Evolutionary conservation across 331 rosid species (phyloP), one percentile per base, ranked within the genome.

Genomic region (Pyrus hybrid): DNA sequence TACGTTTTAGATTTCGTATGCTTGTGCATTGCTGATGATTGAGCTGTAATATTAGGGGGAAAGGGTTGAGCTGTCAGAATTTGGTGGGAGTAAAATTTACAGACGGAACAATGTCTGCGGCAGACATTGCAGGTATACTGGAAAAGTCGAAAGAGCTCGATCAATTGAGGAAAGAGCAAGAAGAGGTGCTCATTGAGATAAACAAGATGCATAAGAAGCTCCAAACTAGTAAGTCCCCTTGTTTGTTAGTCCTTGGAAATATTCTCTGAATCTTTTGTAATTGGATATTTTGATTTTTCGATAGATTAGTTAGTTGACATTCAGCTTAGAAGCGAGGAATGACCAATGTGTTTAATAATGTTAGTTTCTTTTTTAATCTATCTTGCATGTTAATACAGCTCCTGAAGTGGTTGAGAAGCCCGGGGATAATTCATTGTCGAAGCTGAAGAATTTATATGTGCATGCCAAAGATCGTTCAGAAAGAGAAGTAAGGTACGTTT

Each of bases 341-440:
- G 69, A 22, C 53, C 47, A 62, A 56, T 51, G 13, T n/a, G 22
- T 28, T 70, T 51, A 29, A 30, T 30, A 9, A 30, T 64, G 10
- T 18, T 56, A 6, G 1, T 56, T 58, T 25, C 23, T 74, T 73
- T 68, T 69, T 70, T 68, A 61, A 49, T 83, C 64, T 67, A 72
- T 73, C 53, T 61, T 68, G 77, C 62, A 25, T 76, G 68, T 65
- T 7, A 4, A 29, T 82, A 88, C 86, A 92, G 99, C 92, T 87
- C 99, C 99, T 26, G 97, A 92, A 83, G 74, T 92, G 83, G 99
- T 95, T 79, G 99, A 95, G 87, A 95, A 92, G 89, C 91, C 97
- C 53, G 99, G 99, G 63, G 97, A 95, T 83, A 89, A 5, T 87
- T 90, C 99, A 1, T 89, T 95, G 74, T 47, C 84, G 7, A 92